Percentiles rank a stretch among this genome's conserved stretches.
phyloP scores from a whole-genome alignment of 2,329 filamentous ascomycete species.

The Meredithiella fracta region DNA sequence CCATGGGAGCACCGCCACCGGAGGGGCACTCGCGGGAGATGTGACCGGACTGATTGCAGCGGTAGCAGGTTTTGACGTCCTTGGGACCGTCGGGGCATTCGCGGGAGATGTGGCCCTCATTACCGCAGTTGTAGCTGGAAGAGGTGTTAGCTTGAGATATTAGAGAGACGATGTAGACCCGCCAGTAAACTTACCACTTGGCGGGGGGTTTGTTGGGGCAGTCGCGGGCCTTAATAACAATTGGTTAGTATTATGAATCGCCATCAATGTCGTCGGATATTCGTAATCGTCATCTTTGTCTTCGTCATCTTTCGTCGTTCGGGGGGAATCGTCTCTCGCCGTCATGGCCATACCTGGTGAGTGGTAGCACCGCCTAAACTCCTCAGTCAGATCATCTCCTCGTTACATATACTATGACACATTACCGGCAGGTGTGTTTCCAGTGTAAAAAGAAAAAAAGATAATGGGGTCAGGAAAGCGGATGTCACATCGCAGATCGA shows the following conservation, averaged over 20 bases:
- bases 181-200: constrained; percentile 49
- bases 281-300: constrained; percentile 1
- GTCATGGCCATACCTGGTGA: constrained; percentile 48
- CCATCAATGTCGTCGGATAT: neutral
- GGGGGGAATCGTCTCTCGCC: constrained; percentile 12
- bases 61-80: constrained; percentile 65
- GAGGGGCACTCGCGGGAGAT: constrained; percentile 74
- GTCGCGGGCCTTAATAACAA: constrained; percentile 49
- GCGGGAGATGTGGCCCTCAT: constrained; percentile 68
- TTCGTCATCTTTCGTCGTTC: constrained; percentile 8
- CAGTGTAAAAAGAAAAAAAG: neutral
- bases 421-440: neutral
- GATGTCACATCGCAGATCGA: too few relatives aligned
- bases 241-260: constrained; percentile 16
- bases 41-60: constrained; percentile 71
- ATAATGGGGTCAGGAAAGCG: too few relatives aligned
- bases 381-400: constrained; percentile 17
- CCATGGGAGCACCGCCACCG: constrained; percentile 26
- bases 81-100: constrained; percentile 83
- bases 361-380: constrained; percentile 50
- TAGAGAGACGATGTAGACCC: neutral
- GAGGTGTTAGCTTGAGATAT: constrained; percentile 17
- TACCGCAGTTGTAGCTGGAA: constrained; percentile 60
- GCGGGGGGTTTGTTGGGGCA: constrained; percentile 71
- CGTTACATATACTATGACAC: constrained; percentile 5